Conservation (phyloP, 2,329 filamentous ascomycete genomes). For the Venturia effusa region DNA sequence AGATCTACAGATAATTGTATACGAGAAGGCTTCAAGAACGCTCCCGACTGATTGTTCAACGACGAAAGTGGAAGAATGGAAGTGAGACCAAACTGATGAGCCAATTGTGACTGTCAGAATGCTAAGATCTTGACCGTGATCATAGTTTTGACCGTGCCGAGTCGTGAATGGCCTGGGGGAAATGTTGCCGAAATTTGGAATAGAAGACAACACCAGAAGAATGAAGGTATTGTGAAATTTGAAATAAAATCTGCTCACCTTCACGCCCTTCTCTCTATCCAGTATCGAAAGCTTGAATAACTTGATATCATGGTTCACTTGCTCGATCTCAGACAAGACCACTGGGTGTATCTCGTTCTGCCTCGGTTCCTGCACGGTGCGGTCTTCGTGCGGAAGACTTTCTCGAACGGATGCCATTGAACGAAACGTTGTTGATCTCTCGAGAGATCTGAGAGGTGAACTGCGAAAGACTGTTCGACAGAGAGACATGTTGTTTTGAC, state of each 20-base stretch:
- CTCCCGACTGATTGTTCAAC: too few species aligned
- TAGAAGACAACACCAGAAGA: neutral
- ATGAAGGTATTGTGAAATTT: neutral
- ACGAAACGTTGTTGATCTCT: neutral
- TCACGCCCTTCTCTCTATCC: conserved; percentile 32
- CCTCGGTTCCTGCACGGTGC: conserved; percentile 65
- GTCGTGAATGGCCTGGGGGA: too few species aligned
- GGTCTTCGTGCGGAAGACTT: conserved; percentile 46
- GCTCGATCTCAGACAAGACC: conserved; percentile 47
- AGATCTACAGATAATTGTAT: too few species aligned
- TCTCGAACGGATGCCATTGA: conserved; percentile 4
- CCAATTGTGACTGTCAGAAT: too few species aligned
- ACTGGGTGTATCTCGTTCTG: conserved; percentile 55
- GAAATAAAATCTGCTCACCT: conserved; percentile 29
- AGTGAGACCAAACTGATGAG: too few species aligned
- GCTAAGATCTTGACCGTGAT: too few species aligned
- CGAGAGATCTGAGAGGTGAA: neutral
- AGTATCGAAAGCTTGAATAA: conserved; percentile 55
- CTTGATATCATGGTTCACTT: conserved; percentile 57
- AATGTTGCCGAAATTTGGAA: neutral
- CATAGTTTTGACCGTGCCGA: too few species aligned
- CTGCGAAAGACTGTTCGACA: neutral
- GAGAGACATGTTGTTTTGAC: neutral
- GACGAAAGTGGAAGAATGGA: too few species aligned
- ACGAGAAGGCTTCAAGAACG: too few species aligned